These are phyloP conservation scores for Trypanosoma caninum DNA, from an alignment of 208 protist genomes.

Conservation along the genomic window DNA sequence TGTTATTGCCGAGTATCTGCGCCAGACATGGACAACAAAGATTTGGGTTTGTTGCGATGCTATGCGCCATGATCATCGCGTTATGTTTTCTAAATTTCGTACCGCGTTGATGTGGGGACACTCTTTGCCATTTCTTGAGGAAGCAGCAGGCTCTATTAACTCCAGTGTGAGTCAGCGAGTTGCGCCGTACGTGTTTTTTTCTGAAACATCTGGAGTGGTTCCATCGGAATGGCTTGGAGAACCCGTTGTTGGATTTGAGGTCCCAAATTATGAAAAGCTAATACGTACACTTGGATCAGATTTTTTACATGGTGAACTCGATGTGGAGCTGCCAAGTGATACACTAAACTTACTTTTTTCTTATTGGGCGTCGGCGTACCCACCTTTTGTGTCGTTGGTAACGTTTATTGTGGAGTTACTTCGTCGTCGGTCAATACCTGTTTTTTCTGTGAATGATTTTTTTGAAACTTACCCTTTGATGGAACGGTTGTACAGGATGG, in stretches of 20 bases:
- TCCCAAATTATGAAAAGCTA: slow-evolving; percentile 35
- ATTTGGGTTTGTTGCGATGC: slow-evolving; percentile 81
- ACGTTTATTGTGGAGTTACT: slow-evolving; percentile 78
- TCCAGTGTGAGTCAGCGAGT: slow-evolving; percentile 33
- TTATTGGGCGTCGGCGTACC: slow-evolving; percentile 52
- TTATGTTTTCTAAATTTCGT: slow-evolving; percentile 47
- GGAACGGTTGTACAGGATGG: slow-evolving; percentile 51
- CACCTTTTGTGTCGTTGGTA: slow-evolving; percentile 35
- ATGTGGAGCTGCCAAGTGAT: slow-evolving; percentile 33
- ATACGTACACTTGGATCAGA: slow-evolving; percentile 17
- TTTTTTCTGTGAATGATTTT: slow-evolving; percentile 51
- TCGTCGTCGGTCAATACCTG: slow-evolving; percentile 51
- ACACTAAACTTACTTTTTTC: slow-evolving; percentile 29
- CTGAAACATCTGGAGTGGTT: slow-evolving; percentile 28
- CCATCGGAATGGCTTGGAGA: slow-evolving; percentile 82
- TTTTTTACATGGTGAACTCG: background rate
- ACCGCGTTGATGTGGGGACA: slow-evolving; percentile 55
- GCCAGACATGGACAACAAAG: slow-evolving; percentile 15
- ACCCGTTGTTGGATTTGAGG: slow-evolving; percentile 64
- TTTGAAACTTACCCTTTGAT: slow-evolving; percentile 61
- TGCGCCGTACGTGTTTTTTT: slow-evolving; percentile 55
- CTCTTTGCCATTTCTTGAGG: slow-evolving; percentile 1
- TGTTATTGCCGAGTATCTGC: slow-evolving; percentile 15
- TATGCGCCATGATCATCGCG: slow-evolving; percentile 38
- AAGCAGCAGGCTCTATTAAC: slow-evolving; percentile 4